phyloP scores from a whole-genome alignment of 768 basidiomycete species.

The Stropharia rugosoannulata region DNA sequence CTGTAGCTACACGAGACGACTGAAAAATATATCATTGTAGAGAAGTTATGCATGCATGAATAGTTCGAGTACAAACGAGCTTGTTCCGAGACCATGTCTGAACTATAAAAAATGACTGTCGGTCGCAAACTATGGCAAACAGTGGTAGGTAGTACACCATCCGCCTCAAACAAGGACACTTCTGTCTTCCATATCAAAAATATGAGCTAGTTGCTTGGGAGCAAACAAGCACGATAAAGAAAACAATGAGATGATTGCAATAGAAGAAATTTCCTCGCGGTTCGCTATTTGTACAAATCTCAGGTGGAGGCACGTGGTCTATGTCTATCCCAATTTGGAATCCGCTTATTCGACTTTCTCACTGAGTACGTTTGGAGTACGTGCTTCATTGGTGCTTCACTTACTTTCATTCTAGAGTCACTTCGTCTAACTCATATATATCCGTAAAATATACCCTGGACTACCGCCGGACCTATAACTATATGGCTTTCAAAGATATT shows the following conservation, averaged over 20 bases:
- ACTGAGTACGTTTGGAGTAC: not conserved
- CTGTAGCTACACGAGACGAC: slow-evolving; percentile 7
- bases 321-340: slow-evolving; percentile 5
- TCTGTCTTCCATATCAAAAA: slow-evolving; percentile 26
- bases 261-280: slow-evolving; percentile 7
- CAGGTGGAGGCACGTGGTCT: slow-evolving; percentile 17
- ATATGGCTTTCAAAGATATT: slow-evolving; percentile 59
- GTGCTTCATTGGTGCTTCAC: not conserved
- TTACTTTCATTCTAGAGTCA: too few species aligned
- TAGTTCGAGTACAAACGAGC: not conserved
- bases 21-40: not conserved
- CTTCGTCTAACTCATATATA: not conserved
- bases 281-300: slow-evolving; percentile 5
- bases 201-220: slow-evolving; percentile 9
- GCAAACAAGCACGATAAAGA: slow-evolving; percentile 9
- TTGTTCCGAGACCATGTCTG: not conserved
- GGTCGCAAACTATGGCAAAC: slow-evolving; percentile 61
- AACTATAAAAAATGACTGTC: slow-evolving; percentile 15
- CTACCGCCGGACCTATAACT: not conserved
- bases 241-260: slow-evolving; percentile 21
- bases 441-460: not conserved
- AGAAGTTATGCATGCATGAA: not conserved
- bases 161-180: slow-evolving; percentile 75
- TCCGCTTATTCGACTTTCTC: not conserved
- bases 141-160: slow-evolving; percentile 47